A percentile compares a stretch with the other conserved stretches of the same genome.
These are phyloP conservation scores for Xenoacremonium recifei DNA, from an alignment of 2,329 filamentous ascomycete genomes.

Conservation along the genomic window DNA sequence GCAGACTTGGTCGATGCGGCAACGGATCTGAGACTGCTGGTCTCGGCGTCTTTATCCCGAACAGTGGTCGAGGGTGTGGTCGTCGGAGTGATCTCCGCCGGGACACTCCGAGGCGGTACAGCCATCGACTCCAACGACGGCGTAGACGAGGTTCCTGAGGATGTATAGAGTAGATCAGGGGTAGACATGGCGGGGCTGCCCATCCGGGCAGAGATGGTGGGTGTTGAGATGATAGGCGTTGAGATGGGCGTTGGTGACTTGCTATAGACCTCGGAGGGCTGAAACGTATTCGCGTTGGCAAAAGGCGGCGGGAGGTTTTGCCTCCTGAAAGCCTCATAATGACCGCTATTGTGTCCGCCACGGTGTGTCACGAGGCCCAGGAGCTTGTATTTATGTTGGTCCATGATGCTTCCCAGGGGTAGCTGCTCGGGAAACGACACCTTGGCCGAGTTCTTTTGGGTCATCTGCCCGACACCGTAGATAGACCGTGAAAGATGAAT, in stretches of 20 bases:
- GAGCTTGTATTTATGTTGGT: constrained; percentile 78
- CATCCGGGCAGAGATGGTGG: constrained; percentile 38
- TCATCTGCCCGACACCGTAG: constrained; percentile 73
- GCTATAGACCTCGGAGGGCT: constrained; percentile 72
- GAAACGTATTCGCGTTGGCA: constrained; percentile 78
- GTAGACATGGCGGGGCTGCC: constrained; percentile 46
- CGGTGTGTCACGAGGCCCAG: constrained; percentile 90
- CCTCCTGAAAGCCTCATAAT: constrained; percentile 93
- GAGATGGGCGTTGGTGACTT: constrained; percentile 53
- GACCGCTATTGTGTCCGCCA: constrained; percentile 91
- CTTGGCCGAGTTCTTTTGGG: constrained; percentile 92
- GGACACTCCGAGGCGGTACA: constrained; percentile 31
- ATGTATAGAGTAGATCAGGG: constrained; percentile 44
- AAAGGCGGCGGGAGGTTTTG: constrained; percentile 79
- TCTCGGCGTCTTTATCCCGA: constrained; percentile 45
- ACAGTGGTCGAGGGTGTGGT: constrained; percentile 26
- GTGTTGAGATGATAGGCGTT: constrained; percentile 48
- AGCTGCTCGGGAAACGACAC: constrained; percentile 89
- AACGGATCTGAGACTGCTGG: constrained; percentile 54
- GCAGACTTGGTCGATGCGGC: constrained; percentile 56
- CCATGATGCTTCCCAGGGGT: constrained; percentile 74
- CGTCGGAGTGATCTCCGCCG: constrained; percentile 25
- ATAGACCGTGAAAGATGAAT: constrained; percentile 93
- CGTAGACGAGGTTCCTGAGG: constrained; percentile 35
- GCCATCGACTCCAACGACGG: constrained; percentile 35